phyloP scores from a whole-genome alignment of 257 asterid genomes.

The Plantago ovata region DNA sequence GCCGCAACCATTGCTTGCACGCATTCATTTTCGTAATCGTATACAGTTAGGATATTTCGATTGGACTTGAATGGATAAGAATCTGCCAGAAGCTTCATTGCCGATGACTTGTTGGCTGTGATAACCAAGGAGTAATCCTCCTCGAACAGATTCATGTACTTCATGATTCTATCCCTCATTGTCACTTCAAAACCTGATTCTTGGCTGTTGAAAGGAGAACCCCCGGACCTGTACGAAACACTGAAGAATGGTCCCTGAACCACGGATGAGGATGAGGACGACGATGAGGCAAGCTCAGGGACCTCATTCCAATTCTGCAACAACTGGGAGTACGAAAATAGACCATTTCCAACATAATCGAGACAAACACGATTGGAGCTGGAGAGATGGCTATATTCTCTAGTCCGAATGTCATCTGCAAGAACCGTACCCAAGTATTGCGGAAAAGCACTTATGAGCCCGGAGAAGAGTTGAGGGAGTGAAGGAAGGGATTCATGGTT shows the following conservation, averaged over 20 bases:
- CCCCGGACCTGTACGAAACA: constrained; percentile 37
- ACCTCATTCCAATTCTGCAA: constrained; percentile 15
- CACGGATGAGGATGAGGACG: constrained; percentile 31
- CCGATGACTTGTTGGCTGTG: constrained; percentile 69
- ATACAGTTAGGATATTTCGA: constrained; percentile 45
- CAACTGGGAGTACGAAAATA: constrained; percentile 59
- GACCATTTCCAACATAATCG: constrained; percentile 79
- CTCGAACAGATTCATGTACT: constrained; percentile 59
- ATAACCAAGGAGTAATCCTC: constrained; percentile 66
- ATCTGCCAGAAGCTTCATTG: constrained; percentile 61
- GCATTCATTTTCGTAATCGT: constrained; percentile 66
- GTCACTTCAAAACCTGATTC: constrained; percentile 43
- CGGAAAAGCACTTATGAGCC: constrained; percentile 36
- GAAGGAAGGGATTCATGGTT: constrained; percentile 81
- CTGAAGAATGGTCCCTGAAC: constrained; percentile 40
- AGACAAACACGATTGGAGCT: constrained; percentile 47
- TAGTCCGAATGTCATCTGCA: constrained; percentile 56
- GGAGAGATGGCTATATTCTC: constrained; percentile 51
- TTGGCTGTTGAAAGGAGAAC: constrained; percentile 37
- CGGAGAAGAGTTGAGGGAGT: constrained; percentile 19
- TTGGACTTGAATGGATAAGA: constrained; percentile 57
- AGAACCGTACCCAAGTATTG: constrained; percentile 33
- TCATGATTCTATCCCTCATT: constrained; percentile 47
- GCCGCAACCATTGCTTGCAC: constrained; percentile 41
- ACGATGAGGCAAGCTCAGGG: constrained; percentile 35